phyloP scores from a whole-genome alignment of 2,329 filamentous ascomycete species.

The Trichoderma sp. region DNA sequence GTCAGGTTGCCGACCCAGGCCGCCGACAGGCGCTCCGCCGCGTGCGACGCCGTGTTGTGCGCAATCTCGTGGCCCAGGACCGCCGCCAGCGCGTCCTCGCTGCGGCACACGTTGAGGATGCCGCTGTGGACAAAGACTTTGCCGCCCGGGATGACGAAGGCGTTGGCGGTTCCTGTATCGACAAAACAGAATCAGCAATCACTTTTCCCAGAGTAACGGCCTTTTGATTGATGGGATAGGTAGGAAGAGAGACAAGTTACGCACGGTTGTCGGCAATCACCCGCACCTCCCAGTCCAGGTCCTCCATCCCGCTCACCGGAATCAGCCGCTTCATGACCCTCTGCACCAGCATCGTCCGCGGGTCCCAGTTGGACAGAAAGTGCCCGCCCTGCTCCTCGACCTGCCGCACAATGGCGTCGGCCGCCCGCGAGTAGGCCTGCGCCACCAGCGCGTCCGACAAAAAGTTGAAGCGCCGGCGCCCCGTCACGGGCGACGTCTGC shows the following conservation, averaged over 20 bases:
- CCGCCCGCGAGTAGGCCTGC: slow-evolving; percentile 39
- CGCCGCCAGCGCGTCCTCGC: slow-evolving; percentile 70
- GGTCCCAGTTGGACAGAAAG: slow-evolving; percentile 63
- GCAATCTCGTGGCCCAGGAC: slow-evolving; percentile 81
- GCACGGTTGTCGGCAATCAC: slow-evolving; percentile 68
- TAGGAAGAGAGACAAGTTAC: slow-evolving; percentile 32
- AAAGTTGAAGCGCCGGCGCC: slow-evolving; percentile 71
- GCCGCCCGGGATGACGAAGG: slow-evolving; percentile 76
- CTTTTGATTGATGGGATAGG: no score
- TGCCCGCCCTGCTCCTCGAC: slow-evolving; percentile 54
- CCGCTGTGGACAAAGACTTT: slow-evolving; percentile 81
- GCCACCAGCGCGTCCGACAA: slow-evolving; percentile 60
- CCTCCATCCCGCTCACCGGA: slow-evolving; percentile 63
- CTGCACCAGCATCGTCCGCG: slow-evolving; percentile 58
- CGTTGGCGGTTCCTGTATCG: slow-evolving; percentile 61
- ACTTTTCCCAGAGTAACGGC: no score
- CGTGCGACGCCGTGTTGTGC: slow-evolving; percentile 71
- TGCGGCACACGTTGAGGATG: slow-evolving; percentile 66
- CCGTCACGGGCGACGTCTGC: slow-evolving; percentile 72
- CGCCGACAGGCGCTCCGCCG: slow-evolving; percentile 63
- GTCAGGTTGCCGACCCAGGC: slow-evolving; percentile 56
- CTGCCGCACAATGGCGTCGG: slow-evolving; percentile 52
- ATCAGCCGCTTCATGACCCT: slow-evolving; percentile 68
- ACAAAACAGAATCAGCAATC: not conserved
- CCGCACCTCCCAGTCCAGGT: slow-evolving; percentile 68